These are phyloP conservation scores for Neurospora sp. DNA, from an alignment of 495 filamentous ascomycete species.

Conservation along the genomic window DNA sequence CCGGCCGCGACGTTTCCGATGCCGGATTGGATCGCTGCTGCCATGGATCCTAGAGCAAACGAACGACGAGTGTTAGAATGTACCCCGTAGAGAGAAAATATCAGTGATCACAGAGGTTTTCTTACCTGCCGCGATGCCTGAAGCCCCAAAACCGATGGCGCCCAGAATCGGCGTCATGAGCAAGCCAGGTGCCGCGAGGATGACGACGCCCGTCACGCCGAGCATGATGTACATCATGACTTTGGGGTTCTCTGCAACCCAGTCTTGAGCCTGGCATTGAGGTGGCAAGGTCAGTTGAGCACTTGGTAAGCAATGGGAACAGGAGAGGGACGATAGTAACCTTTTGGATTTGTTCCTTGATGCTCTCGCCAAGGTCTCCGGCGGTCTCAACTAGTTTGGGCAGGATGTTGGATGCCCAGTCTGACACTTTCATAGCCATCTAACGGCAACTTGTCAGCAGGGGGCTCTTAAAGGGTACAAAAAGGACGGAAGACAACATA, in stretches of 20 bases:
- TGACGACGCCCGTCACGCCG: neutral
- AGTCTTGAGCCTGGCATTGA: neutral
- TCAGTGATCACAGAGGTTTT: too few relatives aligned
- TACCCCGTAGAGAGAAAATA: too few relatives aligned
- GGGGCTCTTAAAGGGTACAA: too few relatives aligned
- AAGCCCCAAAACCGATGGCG: neutral
- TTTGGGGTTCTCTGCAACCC: neutral
- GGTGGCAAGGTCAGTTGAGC: neutral
- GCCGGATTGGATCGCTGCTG: neutral
- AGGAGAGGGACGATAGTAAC: neutral
- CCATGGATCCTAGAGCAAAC: neutral
- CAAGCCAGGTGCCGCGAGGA: neutral
- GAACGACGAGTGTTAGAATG: neutral
- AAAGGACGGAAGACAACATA: neutral
- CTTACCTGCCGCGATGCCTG: neutral
- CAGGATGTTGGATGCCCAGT: neutral
- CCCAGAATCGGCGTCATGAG: neutral
- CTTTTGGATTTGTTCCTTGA: neutral
- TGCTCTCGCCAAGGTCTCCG: neutral
- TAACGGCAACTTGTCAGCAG: neutral
- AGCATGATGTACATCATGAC: neutral
- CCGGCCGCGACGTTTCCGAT: neutral
- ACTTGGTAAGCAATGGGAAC: neutral
- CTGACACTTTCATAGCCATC: neutral
- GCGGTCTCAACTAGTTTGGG: neutral